phyloP scores from a whole-genome alignment of 805 yeast species.

The Sugiyamaella qingdaonensis region DNA sequence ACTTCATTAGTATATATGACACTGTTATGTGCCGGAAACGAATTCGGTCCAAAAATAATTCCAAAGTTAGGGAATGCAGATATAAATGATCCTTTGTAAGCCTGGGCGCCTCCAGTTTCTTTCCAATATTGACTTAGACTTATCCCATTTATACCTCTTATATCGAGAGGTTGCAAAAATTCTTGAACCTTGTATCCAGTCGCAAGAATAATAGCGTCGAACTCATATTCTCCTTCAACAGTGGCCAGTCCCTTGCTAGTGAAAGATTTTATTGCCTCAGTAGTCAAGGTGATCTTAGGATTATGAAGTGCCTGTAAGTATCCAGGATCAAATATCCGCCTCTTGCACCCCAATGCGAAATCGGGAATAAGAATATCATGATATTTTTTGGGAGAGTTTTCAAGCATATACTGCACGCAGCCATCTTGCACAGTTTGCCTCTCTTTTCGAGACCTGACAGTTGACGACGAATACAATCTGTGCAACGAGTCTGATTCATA shows the following conservation, averaged over 20 bases:
- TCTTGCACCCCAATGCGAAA: slow-evolving; percentile 22
- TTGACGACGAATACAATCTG: background rate
- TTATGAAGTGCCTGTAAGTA: slow-evolving; percentile 21
- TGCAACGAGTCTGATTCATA: background rate
- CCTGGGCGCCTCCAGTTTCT: slow-evolving; percentile 19
- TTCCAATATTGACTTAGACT: slow-evolving; percentile 11
- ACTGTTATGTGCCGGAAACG: slow-evolving; percentile 20
- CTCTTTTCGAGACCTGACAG: background rate
- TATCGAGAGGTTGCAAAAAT: slow-evolving; percentile 6
- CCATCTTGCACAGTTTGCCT: slow-evolving; percentile 1
- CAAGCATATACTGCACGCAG: slow-evolving; percentile 13
- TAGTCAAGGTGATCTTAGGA: slow-evolving; percentile 21
- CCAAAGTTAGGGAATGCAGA: slow-evolving; percentile 23
- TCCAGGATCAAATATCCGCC: slow-evolving; percentile 23
- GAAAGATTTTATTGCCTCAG: slow-evolving; percentile 15
- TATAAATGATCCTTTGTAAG: slow-evolving; percentile 18
- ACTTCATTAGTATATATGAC: slow-evolving; percentile 19
- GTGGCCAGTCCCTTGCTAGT: slow-evolving; percentile 20
- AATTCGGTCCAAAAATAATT: slow-evolving; percentile 21
- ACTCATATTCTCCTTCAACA: slow-evolving; percentile 27
- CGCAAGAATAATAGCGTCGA: slow-evolving; percentile 15
- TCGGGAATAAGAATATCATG: slow-evolving; percentile 17
- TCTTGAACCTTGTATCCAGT: slow-evolving; percentile 17
- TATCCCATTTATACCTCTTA: slow-evolving; percentile 14
- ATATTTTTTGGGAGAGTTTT: slow-evolving; percentile 1